Evolutionary conservation across 345 rosid species (phyloP).

Genomic region (Turritis glabra): DNA sequence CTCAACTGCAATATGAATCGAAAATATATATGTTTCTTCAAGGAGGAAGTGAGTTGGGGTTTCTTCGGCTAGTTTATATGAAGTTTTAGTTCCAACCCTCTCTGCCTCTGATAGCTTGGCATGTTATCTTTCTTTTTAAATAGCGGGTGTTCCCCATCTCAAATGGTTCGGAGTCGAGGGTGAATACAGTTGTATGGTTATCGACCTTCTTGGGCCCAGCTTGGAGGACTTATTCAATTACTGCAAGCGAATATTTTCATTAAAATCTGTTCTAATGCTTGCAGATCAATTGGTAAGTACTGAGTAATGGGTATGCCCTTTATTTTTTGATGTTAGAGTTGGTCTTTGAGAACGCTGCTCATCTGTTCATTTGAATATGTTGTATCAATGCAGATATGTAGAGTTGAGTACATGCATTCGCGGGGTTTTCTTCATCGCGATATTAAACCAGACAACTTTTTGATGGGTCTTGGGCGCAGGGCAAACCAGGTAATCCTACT

Average conservation of each 20-base stretch:
- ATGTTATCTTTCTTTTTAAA: slow-evolving; percentile 1
- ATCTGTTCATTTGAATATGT: slow-evolving; percentile 1
- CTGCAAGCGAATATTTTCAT: slow-evolving; percentile 71
- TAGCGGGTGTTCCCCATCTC: slow-evolving; percentile 90
- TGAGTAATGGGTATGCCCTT: slow-evolving; percentile 28
- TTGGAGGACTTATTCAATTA: slow-evolving; percentile 90
- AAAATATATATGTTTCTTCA: slow-evolving; percentile 88
- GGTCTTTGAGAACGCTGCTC: slow-evolving; percentile 1
- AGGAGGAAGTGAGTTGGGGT: slow-evolving; percentile 78
- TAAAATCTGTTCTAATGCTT: slow-evolving; percentile 89
- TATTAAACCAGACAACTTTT: slow-evolving; percentile 96
- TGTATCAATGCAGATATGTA: slow-evolving; percentile 55
- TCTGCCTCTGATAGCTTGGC: neutral
- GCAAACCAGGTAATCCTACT: slow-evolving; percentile 79
- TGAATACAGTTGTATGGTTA: slow-evolving; percentile 84
- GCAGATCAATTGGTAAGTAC: slow-evolving; percentile 85
- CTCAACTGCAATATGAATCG: slow-evolving; percentile 89
- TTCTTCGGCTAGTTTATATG: neutral
- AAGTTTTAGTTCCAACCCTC: neutral
- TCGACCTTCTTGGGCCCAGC: slow-evolving; percentile 94
- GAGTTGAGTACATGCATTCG: slow-evolving; percentile 94
- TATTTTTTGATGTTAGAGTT: neutral
- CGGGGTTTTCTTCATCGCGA: slow-evolving; percentile 97
- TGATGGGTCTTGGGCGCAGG: slow-evolving; percentile 93
- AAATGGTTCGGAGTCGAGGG: slow-evolving; percentile 93